Evolutionary conservation across 768 basidiomycete species (phyloP), one percentile per base, ranked within the genome.

Genomic region (Pisolithus orientalis): DNA sequence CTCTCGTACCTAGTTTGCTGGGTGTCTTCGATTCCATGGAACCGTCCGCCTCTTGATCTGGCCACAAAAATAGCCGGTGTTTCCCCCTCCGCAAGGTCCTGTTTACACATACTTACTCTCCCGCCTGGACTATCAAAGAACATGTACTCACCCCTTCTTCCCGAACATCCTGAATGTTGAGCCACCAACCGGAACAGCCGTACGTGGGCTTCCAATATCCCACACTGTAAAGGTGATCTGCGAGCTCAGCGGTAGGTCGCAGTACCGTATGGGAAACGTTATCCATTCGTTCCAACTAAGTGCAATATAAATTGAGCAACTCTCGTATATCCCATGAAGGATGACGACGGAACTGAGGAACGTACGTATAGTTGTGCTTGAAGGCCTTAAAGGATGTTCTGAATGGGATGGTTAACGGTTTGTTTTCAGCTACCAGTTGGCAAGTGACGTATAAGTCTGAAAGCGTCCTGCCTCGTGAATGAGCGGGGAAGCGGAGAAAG

Each of bases 261-360:
- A 92, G 59, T 95, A 96, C 28, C 85, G 84, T 62, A 96, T 90
- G 0, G 95, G 95, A 10, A 98, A 72, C 0, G 87, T 85, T 39
- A 99, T 83, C 82, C 87, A 89, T 74, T 98, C 93, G 64, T 97
- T 97, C 95, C 95, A 99, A 28, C 88, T 92, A 57, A 21, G 3
- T 6, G 16, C 21, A 45, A 28, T 11, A 25, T 14, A 53, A 39
- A 52, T 45, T 6, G 39, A 16, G 27, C 50, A 53, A 13, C 24
- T 49, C 34, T 44, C 47, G 42, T 24, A 51, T 40, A 21, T 45
- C 46, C 13, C 38, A 38, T 29, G 31, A 25, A 17, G 34, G n/a
- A 9, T 11, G 25, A 39, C 46, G 34, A 34, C 28, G 38, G 24
- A 39, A 47, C 3, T 7, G 16, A 28, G 25, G 37, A 13, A 62